Evolutionary conservation across 768 basidiomycete genomes (phyloP).

Genomic region (Pleurotus tuber-regium): DNA sequence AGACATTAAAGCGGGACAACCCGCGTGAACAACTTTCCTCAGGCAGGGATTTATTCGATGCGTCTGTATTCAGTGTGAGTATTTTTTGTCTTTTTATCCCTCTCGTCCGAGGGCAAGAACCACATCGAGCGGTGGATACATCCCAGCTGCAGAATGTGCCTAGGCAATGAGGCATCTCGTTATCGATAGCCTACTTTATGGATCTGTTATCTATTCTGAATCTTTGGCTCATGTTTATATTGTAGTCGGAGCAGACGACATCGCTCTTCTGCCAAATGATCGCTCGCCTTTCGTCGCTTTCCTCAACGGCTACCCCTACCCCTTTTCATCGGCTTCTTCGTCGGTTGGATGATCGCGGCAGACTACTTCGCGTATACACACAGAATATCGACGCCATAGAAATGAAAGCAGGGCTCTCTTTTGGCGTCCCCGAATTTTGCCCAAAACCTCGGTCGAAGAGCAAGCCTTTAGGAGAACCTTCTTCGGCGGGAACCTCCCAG

Average conservation of each 20-base stretch:
- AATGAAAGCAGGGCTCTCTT: slow-evolving; percentile 79
- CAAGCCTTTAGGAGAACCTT: slow-evolving; percentile 23
- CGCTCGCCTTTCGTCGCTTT: slow-evolving; percentile 72
- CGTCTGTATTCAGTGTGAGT: slow-evolving; percentile 83
- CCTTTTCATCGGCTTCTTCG: slow-evolving; percentile 78
- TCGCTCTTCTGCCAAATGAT: slow-evolving; percentile 88
- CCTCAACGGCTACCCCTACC: slow-evolving; percentile 72
- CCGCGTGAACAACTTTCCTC: slow-evolving; percentile 67
- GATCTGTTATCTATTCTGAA: too few species aligned
- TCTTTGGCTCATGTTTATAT: too few species aligned
- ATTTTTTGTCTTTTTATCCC: slow-evolving; percentile 3
- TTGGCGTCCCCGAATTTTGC: slow-evolving; percentile 76
- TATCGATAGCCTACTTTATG: too few species aligned
- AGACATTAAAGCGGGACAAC: slow-evolving; percentile 74
- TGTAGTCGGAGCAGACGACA: slow-evolving; percentile 71
- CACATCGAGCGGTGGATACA: too few species aligned
- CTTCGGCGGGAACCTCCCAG: slow-evolving; percentile 13
- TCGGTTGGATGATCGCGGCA: slow-evolving; percentile 69
- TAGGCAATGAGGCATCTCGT: too few species aligned
- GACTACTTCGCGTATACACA: slow-evolving; percentile 83
- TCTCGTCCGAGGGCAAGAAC: too few species aligned
- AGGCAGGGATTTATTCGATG: slow-evolving; percentile 89
- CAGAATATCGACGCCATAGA: slow-evolving; percentile 95
- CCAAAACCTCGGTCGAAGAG: slow-evolving; percentile 50
- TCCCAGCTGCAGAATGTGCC: too few species aligned